phyloP scores from a whole-genome alignment of 1,284 basidiomycete genomes.

The Puccinia novopanici region DNA sequence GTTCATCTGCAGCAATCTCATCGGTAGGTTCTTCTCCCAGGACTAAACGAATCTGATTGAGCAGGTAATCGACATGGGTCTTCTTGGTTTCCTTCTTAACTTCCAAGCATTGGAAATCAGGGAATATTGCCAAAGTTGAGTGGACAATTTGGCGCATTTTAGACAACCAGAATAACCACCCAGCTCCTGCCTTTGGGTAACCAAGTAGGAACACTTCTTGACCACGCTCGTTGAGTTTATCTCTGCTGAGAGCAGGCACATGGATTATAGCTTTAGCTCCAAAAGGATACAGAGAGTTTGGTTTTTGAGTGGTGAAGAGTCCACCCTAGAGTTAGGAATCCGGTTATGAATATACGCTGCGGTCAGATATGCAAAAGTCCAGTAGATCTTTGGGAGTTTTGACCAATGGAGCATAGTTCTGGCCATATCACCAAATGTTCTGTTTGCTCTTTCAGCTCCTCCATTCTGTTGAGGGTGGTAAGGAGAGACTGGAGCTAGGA shows the following conservation, averaged over 20 bases:
- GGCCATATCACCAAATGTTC: conserved; percentile 7
- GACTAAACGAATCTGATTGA: neutral
- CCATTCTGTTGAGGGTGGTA: conserved; percentile 13
- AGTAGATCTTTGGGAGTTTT: neutral
- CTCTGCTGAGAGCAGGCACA: neutral
- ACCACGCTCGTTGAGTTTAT: neutral
- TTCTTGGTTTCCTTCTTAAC: neutral
- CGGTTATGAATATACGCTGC: neutral
- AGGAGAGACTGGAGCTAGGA: neutral
- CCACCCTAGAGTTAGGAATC: neutral
- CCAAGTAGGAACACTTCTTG: neutral
- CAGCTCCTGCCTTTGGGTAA: neutral
- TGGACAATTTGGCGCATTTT: neutral
- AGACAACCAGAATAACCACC: conserved; percentile 8
- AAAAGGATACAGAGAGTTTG: neutral
- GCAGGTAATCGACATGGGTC: neutral
- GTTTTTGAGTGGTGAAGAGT: neutral
- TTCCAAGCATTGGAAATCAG: neutral
- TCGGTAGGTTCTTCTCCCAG: neutral
- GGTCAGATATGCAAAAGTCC: neutral
- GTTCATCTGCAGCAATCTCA: neutral
- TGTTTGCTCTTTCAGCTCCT: neutral
- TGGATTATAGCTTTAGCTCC: neutral
- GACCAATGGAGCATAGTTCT: neutral
- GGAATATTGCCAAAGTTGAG: neutral